Evolutionary conservation across 176 grass and related monocot genomes (phyloP), one percentile per base, ranked within the genome.

Genomic region (Triticum monococcum): DNA sequence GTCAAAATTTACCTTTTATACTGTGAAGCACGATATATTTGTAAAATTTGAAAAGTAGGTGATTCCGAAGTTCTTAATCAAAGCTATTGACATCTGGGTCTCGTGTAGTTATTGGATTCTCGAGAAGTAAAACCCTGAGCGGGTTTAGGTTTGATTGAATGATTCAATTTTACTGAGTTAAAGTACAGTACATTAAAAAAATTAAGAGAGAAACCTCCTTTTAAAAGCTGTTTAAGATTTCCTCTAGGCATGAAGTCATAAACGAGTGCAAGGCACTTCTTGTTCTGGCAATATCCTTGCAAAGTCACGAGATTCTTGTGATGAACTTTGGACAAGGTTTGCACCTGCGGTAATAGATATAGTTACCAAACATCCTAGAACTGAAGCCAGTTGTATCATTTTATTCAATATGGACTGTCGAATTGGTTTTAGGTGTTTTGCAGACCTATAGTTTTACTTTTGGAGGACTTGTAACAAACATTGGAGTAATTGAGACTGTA

Each of bases 181-280:
- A 32, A 32, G 32, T 32, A 32, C 32, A 32, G 3, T 32, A 32
- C 32, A 32, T 32, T 32, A 32, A 32, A 32, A 36, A 5, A 9
- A 9, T 63, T 46, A 75, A 60, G 30, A 30, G 4, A 32, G 0
- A 32, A 46, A 84, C 82, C 82, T 50, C 85, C 85, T 88, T 17
- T 68, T 24, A 91, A 28, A 75, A 84, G 59, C 64, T 91, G 73
- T 18, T 88, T 24, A 84, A 91, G 89, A 43, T 87, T 88, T 80
- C 84, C 89, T 79, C 60, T 62, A 1, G 89, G 45, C 89, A 91
- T 91, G 24, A 74, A 91, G 9, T 85, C 81, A 68, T 88, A 91
- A 5, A 84, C 70, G 4, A 88, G 80, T 17, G 89, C 89, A 0
- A 91, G 80, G 9, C 86, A 82, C 9, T 84, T 86, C 86, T 37